Percentiles rank a stretch among this genome's conserved stretches.
These are phyloP conservation scores for Daedalea quercina DNA, from an alignment of 768 basidiomycete species.

Conservation along the genomic window DNA sequence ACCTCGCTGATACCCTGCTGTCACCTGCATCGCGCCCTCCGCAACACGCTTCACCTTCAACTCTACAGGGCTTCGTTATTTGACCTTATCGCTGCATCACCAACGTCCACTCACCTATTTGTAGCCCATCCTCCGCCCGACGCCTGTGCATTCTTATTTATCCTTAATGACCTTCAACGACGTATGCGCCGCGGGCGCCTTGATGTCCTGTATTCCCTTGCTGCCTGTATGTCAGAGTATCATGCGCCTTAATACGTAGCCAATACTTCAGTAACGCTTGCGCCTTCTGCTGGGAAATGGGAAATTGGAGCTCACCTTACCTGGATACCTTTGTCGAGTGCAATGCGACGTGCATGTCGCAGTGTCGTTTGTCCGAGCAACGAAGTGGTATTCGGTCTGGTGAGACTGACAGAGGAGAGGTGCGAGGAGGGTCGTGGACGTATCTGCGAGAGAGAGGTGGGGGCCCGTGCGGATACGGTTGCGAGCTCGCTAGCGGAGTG, in stretches of 20 bases:
- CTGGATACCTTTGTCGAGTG: neutral
- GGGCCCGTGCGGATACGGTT: neutral
- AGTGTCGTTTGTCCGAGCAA: too few relatives aligned
- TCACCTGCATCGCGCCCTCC: neutral
- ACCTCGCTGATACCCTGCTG: neutral
- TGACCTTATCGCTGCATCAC: neutral
- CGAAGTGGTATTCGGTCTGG: too few relatives aligned
- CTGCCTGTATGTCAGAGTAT: neutral
- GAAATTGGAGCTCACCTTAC: neutral
- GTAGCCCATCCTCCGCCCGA: neutral
- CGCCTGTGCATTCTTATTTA: neutral
- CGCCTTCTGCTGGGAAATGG: neutral
- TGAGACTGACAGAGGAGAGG: too few relatives aligned
- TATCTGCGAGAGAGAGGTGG: too few relatives aligned
- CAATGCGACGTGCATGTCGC: neutral
- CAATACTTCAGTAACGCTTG: neutral
- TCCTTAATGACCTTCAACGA: neutral
- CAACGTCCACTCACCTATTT: neutral
- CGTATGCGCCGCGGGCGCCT: neutral
- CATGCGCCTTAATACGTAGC: neutral
- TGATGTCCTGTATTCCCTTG: neutral
- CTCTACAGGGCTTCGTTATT: neutral
- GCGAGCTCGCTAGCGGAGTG: neutral
- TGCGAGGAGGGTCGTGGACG: too few relatives aligned
- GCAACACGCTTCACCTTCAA: too few relatives aligned